Base-by-base conservation (phyloP, 2,329 filamentous ascomycete genomes). In the Neonectria neomacrospora region DNA sequence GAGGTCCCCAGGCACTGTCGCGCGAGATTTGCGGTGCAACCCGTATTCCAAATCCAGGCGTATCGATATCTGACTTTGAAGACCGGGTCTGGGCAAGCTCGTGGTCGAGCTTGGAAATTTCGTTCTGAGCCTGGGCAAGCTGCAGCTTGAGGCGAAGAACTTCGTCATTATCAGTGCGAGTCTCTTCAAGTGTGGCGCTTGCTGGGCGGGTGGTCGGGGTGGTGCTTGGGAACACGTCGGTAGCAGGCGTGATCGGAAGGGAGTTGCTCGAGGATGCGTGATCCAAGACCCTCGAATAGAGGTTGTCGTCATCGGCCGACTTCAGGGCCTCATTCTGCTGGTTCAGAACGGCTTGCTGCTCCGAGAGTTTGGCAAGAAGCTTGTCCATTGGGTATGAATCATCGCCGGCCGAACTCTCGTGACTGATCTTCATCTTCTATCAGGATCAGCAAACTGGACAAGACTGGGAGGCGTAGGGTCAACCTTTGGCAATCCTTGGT, bases 351-450 rank as follows among this genome's bases (percentile, higher is more conserved):
- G 81, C 81, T 72, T 90, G 87, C 72, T 93, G 90, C 76, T 94
- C 89, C n/a, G 88, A 87, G 51, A 95, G 83, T 74, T 90, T 91
- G 59, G 90, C 87, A 67, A 94, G 81, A 54, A 94, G 86, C 63
- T 89, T 89, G 71, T 96, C 92, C 83, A 94, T 88, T 9, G 85
- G 82, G 58, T 83, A 85, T 30, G 78, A 67, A 42, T 85, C 83
- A 50, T 73, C 66, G 11, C 75, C 65, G 6, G 72, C 73, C 10
- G 75, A 70, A 3, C 72, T 47, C 34, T 85, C 82, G 69, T 84
- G 81, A 64, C 73, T 82, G 54, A 80, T 76, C 80, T 86, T 82
- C 70, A 81, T 78, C 78, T 82, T 83, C 80, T 82, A 75, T 73
- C 71, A 74, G 59, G 63, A 58, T 73, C 45, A 73, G 66, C 57